Evolutionary conservation across 2,329 filamentous ascomycete genomes (phyloP).

Genomic region (Grosmannia huntii): DNA sequence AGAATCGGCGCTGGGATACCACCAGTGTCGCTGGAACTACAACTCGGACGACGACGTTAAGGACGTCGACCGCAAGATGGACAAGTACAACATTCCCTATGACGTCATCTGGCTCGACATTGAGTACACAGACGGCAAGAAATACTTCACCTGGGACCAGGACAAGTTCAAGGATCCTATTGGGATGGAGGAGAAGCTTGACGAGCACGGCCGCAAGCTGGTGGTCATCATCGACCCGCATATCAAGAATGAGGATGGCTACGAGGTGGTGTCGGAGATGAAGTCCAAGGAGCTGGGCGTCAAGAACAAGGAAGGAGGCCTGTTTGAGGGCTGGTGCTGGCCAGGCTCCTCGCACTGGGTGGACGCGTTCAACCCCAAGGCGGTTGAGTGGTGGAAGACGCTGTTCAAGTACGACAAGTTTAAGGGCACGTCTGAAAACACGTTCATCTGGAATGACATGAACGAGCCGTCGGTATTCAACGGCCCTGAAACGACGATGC

Average conservation of each 20-base stretch:
- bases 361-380: slow-evolving; percentile 88
- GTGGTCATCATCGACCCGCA: slow-evolving; percentile 95
- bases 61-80: slow-evolving; percentile 91
- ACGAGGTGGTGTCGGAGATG: slow-evolving; percentile 65
- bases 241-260: slow-evolving; percentile 82
- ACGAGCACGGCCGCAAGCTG: slow-evolving; percentile 74
- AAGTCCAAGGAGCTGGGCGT: slow-evolving; percentile 74
- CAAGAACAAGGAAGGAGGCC: slow-evolving; percentile 76
- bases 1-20: slow-evolving; percentile 83
- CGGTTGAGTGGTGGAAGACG: slow-evolving; percentile 78
- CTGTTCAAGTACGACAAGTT: slow-evolving; percentile 84
- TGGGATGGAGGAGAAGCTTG: slow-evolving; percentile 78
- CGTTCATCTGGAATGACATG: slow-evolving; percentile 99
- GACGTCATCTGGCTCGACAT: slow-evolving; percentile 99
- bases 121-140: slow-evolving; percentile 92
- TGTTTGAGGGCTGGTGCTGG: slow-evolving; percentile 98
- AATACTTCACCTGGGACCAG: slow-evolving; percentile 96
- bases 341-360: slow-evolving; percentile 94
- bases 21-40: slow-evolving; percentile 99
- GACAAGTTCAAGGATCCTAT: slow-evolving; percentile 78
- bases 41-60: slow-evolving; percentile 93
- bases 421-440: slow-evolving; percentile 74
- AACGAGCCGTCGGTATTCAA: slow-evolving; percentile 99
- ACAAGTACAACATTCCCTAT: slow-evolving; percentile 90
- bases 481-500: slow-evolving; percentile 95